Conservation (phyloP, 2,329 filamentous ascomycete species). For the Aaosphaeria arxii region DNA sequence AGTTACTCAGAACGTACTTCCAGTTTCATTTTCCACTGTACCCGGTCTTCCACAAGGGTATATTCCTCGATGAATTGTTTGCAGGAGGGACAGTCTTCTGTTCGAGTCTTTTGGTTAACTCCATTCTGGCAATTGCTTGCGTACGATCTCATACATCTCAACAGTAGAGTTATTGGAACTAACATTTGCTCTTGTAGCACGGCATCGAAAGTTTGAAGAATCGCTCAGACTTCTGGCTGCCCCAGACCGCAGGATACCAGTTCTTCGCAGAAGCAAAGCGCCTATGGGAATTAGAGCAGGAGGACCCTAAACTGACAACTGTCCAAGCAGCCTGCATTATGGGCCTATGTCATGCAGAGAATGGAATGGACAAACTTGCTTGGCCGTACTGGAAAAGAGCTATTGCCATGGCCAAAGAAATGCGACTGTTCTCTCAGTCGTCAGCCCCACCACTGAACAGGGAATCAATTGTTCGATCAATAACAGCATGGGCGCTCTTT, state of each 20-base stretch:
- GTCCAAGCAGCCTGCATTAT: not conserved
- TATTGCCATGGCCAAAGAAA: not conserved
- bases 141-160: slow-evolving; percentile 8
- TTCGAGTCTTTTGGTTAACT: slow-evolving; percentile 16
- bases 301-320: not conserved
- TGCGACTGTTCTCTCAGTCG: not conserved
- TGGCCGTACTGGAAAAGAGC: not conserved
- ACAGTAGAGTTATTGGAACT: not conserved
- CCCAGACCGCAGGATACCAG: not conserved
- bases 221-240: not conserved
- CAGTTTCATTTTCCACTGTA: slow-evolving; percentile 8
- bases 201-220: not conserved
- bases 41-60: slow-evolving; percentile 13
- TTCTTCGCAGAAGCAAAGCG: slow-evolving; percentile 1
- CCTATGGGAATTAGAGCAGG: not conserved
- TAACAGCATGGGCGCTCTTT: not conserved
- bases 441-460: not conserved
- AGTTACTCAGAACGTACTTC: slow-evolving; percentile 1
- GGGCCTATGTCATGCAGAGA: not conserved
- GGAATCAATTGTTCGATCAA: not conserved
- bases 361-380: not conserved
- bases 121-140: slow-evolving; percentile 16
- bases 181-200: not conserved
- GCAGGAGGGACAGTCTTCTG: slow-evolving; percentile 8
- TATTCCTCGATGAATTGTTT: slow-evolving; percentile 18